These are phyloP conservation scores for Dorcoceras hygrometricum DNA, from an alignment of 257 asterid species.

Conservation along the genomic window DNA sequence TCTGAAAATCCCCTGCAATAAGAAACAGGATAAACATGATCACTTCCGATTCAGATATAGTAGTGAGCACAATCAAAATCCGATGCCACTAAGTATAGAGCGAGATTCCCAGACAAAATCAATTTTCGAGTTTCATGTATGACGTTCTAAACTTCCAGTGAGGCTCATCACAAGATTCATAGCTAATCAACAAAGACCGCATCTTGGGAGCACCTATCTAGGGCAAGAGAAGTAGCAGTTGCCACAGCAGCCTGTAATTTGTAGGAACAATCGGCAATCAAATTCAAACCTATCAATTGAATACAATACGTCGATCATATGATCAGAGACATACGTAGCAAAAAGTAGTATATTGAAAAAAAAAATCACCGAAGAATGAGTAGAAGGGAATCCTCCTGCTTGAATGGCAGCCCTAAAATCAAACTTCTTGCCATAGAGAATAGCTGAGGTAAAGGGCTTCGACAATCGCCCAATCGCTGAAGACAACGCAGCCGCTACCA, in stretches of 20 bases:
- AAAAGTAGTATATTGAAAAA: neutral
- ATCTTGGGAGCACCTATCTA: conserved; percentile 56
- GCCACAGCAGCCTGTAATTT: conserved; percentile 69
- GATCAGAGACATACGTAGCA: neutral
- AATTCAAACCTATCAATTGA: conserved; percentile 10
- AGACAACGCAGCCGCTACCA: conserved; percentile 68
- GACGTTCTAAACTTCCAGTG: too few species aligned
- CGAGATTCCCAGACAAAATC: too few species aligned
- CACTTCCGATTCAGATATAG: neutral
- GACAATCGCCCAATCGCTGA: conserved; percentile 78
- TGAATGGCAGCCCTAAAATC: conserved; percentile 47
- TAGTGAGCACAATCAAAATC: conserved; percentile 8
- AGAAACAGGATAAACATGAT: conserved; percentile 11
- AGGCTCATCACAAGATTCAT: neutral
- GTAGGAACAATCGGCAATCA: conserved; percentile 17
- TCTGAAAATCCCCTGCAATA: conserved; percentile 82
- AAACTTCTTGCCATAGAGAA: conserved; percentile 53
- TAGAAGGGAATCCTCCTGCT: conserved; percentile 93
- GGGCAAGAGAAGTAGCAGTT: conserved; percentile 73
- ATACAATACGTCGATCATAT: neutral
- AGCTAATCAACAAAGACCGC: neutral
- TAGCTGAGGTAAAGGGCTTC: conserved; percentile 67
- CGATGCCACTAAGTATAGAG: neutral
- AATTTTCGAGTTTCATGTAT: too few species aligned
- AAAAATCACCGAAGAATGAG: conserved; percentile 73